A percentile compares a stretch with the other conserved stretches of the same genome.
These are phyloP conservation scores for Komagataella phaffii DNA, from an alignment of 805 yeast species.

Conservation along the genomic window DNA sequence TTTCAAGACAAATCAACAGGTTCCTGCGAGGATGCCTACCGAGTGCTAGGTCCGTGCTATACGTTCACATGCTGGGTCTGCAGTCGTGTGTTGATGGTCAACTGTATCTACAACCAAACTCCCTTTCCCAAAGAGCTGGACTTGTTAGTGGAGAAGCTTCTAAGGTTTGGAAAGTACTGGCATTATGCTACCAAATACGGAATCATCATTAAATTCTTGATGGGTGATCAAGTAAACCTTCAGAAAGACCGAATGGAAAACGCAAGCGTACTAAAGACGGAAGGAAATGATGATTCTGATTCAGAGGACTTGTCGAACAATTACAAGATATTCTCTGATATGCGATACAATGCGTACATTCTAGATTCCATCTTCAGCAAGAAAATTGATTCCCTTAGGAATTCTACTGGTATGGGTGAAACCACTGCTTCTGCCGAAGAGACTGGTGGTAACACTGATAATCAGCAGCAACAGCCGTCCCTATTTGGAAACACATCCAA, in stretches of 20 bases:
- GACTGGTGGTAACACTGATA: background rate
- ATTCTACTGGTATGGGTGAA: background rate
- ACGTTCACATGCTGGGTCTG: constrained; percentile 20
- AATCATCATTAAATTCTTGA: constrained; percentile 12
- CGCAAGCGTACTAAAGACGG: background rate
- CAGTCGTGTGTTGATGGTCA: constrained; percentile 18
- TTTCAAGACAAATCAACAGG: background rate
- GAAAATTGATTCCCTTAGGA: constrained; percentile 7
- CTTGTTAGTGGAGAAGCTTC: constrained; percentile 8
- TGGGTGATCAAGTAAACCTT: constrained; percentile 10
- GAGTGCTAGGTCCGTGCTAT: constrained; percentile 16
- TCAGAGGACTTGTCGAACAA: constrained; percentile 10
- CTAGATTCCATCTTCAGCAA: constrained; percentile 14
- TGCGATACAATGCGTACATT: constrained; percentile 15
- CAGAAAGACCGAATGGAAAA: constrained; percentile 3
- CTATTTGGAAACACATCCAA: background rate
- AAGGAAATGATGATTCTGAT: constrained; percentile 11
- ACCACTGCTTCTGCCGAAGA: background rate
- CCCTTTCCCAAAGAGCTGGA: constrained; percentile 3
- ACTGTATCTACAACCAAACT: constrained; percentile 9
- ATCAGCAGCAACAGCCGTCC: background rate
- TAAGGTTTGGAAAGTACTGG: constrained; percentile 12
- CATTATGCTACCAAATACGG: constrained; percentile 13
- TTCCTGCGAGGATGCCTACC: background rate
- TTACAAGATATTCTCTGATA: constrained; percentile 18